Base-by-base conservation (phyloP, 306 rosid genomes). In the Trifolium fragiferum region DNA sequence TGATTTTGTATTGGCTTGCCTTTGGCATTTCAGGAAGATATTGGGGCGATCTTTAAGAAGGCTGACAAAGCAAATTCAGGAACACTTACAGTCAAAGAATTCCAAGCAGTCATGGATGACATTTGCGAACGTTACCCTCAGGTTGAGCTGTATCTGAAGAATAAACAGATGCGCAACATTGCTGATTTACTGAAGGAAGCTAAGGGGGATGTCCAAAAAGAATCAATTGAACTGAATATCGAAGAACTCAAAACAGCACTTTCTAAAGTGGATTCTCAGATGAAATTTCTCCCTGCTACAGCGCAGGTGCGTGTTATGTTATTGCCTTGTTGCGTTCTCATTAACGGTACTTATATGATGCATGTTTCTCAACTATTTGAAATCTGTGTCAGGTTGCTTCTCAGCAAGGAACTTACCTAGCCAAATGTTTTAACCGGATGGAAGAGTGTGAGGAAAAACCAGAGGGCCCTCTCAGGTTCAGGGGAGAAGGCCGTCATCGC, bases 251-350 rank as follows among this genome's bases (percentile, higher is more conserved):
- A 92, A 81, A 59, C 84, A 19, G 88, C 96, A 51, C 93, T 94
- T 81, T 92, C 99, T 63, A 83, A 89, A 50, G 99, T 94, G 81
- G 99, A 94, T 81, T 94, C 96, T 68, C 89, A 89, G 78, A 92
- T 92, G 99, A 94, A 94, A 83, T 77, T 81, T 66, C 96, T 94
- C 76, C 98, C 99, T 18, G 99, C 99, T 65, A 94, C 99, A 3
- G 99, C 92, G 4, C 99, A 94, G 98, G 98, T 94, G 69, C 40
- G 37, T 40, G 71, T 19, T 38, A 0, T 38, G 40, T 46, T 25
- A 73, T 78, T 32, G 58, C 44, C 64, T 18, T 38, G 19, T 54
- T 21, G 10, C n/a, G 47, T 40, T 25, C 46, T 11, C 43, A 75
- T 15, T 18, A 63, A 2, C 16, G 6, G 12, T 50, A 68, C 62